Percentiles rank a stretch among this genome's conserved stretches.
phyloP scores from a whole-genome alignment of 371 early-diverging fungal species.

The Mucor plumbeus region DNA sequence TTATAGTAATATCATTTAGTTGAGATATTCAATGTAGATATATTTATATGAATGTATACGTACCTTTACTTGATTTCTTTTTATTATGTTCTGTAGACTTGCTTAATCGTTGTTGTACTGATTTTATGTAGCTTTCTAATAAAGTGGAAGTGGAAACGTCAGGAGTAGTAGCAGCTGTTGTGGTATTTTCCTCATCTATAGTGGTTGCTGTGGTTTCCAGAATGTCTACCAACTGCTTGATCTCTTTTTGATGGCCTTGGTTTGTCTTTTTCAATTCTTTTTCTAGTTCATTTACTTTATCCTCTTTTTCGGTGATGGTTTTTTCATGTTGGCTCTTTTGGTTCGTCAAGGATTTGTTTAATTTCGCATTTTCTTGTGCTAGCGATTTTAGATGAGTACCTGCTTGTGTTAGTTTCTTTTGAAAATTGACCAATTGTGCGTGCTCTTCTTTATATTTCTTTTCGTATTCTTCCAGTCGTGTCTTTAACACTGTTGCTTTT shows the following conservation, averaged over 20 bases:
- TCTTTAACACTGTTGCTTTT: slow-evolving; percentile 19
- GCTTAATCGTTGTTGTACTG: slow-evolving; percentile 24
- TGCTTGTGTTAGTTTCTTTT: slow-evolving; percentile 50
- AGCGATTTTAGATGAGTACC: slow-evolving; percentile 55
- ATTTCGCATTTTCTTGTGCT: slow-evolving; percentile 43
- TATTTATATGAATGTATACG: background rate
- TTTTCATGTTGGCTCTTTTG: slow-evolving; percentile 14
- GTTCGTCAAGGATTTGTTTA: slow-evolving; percentile 25
- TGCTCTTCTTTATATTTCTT: slow-evolving; percentile 35
- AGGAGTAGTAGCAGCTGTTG: slow-evolving; percentile 8
- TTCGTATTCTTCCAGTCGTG: slow-evolving; percentile 25
- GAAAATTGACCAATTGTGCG: slow-evolving; percentile 25
- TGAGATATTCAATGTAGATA: background rate
- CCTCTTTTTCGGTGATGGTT: background rate
- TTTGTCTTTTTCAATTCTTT: slow-evolving; percentile 13
- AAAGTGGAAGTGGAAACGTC: slow-evolving; percentile 22
- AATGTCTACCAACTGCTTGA: slow-evolving; percentile 26
- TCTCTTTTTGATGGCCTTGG: slow-evolving; percentile 21
- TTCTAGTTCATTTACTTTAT: slow-evolving; percentile 13
- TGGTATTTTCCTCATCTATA: background rate
- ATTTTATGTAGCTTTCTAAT: slow-evolving; percentile 26
- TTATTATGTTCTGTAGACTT: background rate
- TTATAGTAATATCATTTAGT: background rate
- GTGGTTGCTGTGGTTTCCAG: slow-evolving; percentile 8
- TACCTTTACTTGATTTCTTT: slow-evolving; percentile 18